Evolutionary conservation across 2,329 filamentous ascomycete species (phyloP).

Genomic region (Ophiostoma triangulosporum): DNA sequence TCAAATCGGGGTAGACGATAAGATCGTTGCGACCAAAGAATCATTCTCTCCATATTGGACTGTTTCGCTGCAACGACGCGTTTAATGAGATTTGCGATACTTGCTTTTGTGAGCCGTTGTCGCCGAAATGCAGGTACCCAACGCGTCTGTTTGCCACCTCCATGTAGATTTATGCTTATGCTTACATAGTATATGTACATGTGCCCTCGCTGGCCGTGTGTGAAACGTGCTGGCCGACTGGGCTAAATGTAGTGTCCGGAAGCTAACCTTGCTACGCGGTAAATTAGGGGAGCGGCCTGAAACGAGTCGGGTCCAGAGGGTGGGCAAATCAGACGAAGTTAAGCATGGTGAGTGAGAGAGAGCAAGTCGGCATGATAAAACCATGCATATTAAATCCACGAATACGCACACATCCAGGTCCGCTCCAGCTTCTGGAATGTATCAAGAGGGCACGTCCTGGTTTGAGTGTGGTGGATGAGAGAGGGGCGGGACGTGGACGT

Average conservation of each 20-base stretch:
- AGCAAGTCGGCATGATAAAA: too few species aligned
- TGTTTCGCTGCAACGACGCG: neutral
- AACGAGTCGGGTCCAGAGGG: conserved; percentile 1
- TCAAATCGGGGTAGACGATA: neutral
- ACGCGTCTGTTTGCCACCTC: neutral
- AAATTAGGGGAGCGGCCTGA: conserved; percentile 6
- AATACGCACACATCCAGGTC: neutral
- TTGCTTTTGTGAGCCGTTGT: neutral
- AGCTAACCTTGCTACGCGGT: neutral
- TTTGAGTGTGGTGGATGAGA: neutral
- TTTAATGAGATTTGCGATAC: neutral
- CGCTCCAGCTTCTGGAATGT: neutral
- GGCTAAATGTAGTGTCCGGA: neutral
- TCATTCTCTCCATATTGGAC: neutral
- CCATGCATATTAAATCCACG: neutral
- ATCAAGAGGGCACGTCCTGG: neutral
- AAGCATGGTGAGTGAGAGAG: neutral
- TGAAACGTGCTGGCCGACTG: neutral
- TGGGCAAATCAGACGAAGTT: neutral
- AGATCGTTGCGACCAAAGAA: conserved; percentile 1
- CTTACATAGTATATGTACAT: too few species aligned
- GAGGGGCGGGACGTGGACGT: neutral
- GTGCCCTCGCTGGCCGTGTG: neutral
- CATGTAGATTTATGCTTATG: too few species aligned
- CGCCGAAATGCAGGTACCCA: neutral